Base-by-base conservation (phyloP, 805 yeast species). In the Schizosaccharomyces octosporus region DNA sequence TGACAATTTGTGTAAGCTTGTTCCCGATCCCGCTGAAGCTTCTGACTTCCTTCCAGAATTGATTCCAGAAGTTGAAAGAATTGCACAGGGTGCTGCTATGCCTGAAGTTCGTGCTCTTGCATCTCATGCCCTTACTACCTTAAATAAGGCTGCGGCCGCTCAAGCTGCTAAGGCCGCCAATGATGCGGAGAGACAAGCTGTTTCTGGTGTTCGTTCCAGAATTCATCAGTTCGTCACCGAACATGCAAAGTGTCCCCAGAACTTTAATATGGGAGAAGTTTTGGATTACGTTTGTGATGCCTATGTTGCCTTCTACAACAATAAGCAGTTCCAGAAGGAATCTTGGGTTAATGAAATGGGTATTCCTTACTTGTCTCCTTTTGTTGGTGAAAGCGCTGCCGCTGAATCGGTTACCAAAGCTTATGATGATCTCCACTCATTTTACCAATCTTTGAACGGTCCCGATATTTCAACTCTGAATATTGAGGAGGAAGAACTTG, bases 31-130 rank as follows among this genome's bases (percentile, higher is more conserved):
- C 69, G 78, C 86, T 67, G 97, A 90, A 74, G 88, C 93, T 69
- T 94, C 85, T 72, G 76, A 81, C 43, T 90, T 80, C 70, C 85
- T 93, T 66, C 97, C 97, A 55, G 77, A 80, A 66, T 78, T 90
- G 66, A 74, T 84, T 71, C 98, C 98, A n/a, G 95, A 95, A 70
- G 83, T 93, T 55, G 80, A 83, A 72, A 87, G 82, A 71, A 96
- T 93, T 54, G 82, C 84, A 60, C 80, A 85, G 62, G 85, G 89
- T 61, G 97, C 97, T 54, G 84, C 97, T 9, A 77, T 87, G 70
- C 97, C 97, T 54, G 98, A 90, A 73, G 97, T 93, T 61, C 84
- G 98, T 78, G 93, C 84, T 67, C 76, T 93, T 67, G 97, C 97
- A 48, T 77, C 77, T 48, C 90, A 88, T 72, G 97, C 98, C 1